Conservation (phyloP, 306 rosid genomes). For the Vigna reflexopilosa region DNA sequence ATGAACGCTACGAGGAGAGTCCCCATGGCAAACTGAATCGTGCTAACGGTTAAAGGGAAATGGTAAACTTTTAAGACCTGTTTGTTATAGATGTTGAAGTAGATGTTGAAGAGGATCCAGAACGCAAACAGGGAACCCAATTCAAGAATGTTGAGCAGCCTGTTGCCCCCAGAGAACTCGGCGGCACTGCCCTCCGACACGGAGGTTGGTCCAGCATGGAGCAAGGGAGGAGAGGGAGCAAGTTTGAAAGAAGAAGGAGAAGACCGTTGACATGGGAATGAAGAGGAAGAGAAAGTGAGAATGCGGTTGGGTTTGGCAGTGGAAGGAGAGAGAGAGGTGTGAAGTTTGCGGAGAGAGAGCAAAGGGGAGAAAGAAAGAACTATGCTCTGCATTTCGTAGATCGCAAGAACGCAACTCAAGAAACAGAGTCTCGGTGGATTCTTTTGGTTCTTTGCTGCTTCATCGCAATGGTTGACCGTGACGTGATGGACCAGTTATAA, state of each 20-base stretch:
- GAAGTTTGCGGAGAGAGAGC: slow-evolving; percentile 40
- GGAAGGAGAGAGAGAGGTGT: slow-evolving; percentile 41
- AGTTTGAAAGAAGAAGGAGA: slow-evolving; percentile 50
- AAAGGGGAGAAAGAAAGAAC: slow-evolving; percentile 53
- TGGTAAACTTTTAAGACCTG: slow-evolving; percentile 91
- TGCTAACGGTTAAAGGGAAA: slow-evolving; percentile 73
- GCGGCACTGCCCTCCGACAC: slow-evolving; percentile 61
- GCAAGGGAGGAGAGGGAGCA: slow-evolving; percentile 40
- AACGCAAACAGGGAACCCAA: slow-evolving; percentile 75
- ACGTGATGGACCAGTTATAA: not conserved
- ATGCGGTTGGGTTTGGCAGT: slow-evolving; percentile 34
- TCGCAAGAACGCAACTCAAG: not conserved
- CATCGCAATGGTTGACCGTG: not conserved
- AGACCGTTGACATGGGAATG: slow-evolving; percentile 53
- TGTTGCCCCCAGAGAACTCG: slow-evolving; percentile 21
- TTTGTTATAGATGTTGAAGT: slow-evolving; percentile 92
- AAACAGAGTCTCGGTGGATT: not conserved
- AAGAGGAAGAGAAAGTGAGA: slow-evolving; percentile 24
- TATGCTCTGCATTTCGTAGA: slow-evolving; percentile 70
- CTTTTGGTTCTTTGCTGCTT: not conserved
- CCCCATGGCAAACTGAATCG: slow-evolving; percentile 77
- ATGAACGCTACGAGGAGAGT: slow-evolving; percentile 67
- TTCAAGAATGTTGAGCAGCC: slow-evolving; percentile 57
- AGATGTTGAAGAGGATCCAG: slow-evolving; percentile 89
- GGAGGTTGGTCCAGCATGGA: slow-evolving; percentile 63